Base-by-base conservation (phyloP, 75 land plant species). In the Pinus taeda region DNA sequence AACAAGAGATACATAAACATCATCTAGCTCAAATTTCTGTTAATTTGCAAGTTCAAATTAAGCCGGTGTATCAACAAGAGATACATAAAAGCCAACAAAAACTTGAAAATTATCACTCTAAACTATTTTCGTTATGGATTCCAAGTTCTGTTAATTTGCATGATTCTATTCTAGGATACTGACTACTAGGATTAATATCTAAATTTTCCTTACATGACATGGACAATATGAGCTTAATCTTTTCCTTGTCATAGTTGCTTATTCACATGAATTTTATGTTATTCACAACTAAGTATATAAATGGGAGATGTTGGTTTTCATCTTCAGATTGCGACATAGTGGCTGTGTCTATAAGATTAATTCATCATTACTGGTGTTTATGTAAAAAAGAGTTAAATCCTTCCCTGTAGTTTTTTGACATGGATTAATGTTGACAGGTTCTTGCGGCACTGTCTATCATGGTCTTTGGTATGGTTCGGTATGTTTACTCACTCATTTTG, bases 361-460 rank as follows among this genome's bases (percentile, higher is more conserved):
- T 69, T 42, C 42, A 20, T 18, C n/a, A n/a, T 39, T 69, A 42
- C 14, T 69, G 72, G 49, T n/a, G 39, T 42, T 42, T 11, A 11
- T n/a, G 1, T 69, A 36, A 8, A 36, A 8, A 42, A 69, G 9
- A 7, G 53, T 39, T n/a, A 6, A 42, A n/a, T 36, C 49, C 53
- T 39, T 69, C 2, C 22, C 18, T 20, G 42, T 42, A n/a, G 72
- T 37, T 42, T 53, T 39, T 42, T 69, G 13, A 69, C n/a, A 20
- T 69, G 53, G 53, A 69, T 76, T 17, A 7, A 69, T 69, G 55
- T 69, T 45, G 75, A 57, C 85, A 93, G 96, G 96, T 77, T 91
- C 96, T 71, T 91, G 96, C 85, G 96, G 96, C 60, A 89, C 92
- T 63, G 96, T 93, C 29, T 93, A 91, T 83, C 95, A 88, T 85